Evolutionary conservation across 164 flowering plant genomes (phyloP).

Genomic region (Nymphaea thermarum): DNA sequence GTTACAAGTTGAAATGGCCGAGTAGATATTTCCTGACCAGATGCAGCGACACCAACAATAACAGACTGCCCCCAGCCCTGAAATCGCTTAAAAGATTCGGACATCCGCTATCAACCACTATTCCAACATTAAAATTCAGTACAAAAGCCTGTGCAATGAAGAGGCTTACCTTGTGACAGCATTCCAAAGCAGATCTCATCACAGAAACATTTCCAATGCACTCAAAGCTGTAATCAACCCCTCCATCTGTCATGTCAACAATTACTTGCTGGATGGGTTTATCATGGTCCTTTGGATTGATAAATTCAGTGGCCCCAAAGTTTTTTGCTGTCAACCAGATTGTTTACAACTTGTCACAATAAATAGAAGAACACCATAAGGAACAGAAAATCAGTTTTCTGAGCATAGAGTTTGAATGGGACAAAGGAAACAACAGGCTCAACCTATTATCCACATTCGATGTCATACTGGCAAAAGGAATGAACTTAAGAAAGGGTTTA

Average conservation of each 20-base stretch:
- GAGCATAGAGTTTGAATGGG: too few species aligned
- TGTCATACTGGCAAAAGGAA: too few species aligned
- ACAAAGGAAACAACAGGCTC: too few species aligned
- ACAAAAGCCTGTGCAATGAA: background rate
- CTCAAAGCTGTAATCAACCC: slow-evolving; percentile 99
- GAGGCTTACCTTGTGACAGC: slow-evolving; percentile 86
- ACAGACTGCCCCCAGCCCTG: slow-evolving; percentile 99
- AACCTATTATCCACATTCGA: too few species aligned
- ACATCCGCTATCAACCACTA: background rate
- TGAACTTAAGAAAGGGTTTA: too few species aligned
- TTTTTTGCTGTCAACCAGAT: slow-evolving; percentile 54
- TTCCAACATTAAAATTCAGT: background rate
- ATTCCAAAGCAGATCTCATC: slow-evolving; percentile 95
- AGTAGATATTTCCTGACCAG: slow-evolving; percentile 92
- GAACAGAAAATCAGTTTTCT: too few species aligned
- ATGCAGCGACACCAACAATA: slow-evolving; percentile 94
- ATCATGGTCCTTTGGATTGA: slow-evolving; percentile 90
- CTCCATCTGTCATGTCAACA: slow-evolving; percentile 94
- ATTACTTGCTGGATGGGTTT: slow-evolving; percentile 89
- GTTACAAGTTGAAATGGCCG: slow-evolving; percentile 99
- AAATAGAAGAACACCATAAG: background rate
- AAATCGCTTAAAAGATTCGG: background rate
- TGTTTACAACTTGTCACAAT: background rate
- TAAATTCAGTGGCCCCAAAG: slow-evolving; percentile 90
- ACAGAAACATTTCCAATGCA: slow-evolving; percentile 92